Conservation (phyloP, 2,329 filamentous ascomycete species). For the Decorospora gaudefroyi region DNA sequence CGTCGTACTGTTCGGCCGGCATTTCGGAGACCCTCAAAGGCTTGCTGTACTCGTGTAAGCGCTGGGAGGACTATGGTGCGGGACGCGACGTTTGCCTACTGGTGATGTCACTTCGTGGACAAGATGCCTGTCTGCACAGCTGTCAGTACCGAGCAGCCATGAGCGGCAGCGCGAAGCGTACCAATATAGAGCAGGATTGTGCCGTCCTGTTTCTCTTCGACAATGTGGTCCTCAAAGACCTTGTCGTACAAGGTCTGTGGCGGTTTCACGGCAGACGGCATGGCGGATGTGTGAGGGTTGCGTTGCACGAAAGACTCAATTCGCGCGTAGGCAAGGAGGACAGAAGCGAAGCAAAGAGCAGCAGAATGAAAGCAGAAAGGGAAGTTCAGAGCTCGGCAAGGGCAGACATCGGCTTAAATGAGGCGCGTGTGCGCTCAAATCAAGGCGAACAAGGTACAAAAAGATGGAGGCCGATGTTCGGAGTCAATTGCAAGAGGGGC, state of each 20-base stretch:
- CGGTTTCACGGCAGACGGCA: conserved; percentile 73
- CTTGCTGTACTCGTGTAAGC: conserved; percentile 67
- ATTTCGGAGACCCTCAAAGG: conserved; percentile 93
- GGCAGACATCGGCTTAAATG: conserved; percentile 27
- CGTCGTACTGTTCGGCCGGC: conserved; percentile 84
- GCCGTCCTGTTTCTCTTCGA: conserved; percentile 93
- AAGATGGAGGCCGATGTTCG: conserved; percentile 39
- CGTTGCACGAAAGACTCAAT: conserved; percentile 27
- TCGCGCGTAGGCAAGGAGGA: conserved; percentile 1
- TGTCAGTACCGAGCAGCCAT: conserved; percentile 27
- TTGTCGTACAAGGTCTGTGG: conserved; percentile 96
- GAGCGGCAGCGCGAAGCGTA: conserved; percentile 51
- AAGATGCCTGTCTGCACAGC: conserved; percentile 76
- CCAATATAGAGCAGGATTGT: conserved; percentile 92
- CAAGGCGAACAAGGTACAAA: conserved; percentile 36
- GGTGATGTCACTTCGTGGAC: conserved; percentile 99
- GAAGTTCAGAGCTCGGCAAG: conserved; percentile 7
- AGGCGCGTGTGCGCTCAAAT: conserved; percentile 33
- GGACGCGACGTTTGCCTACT: conserved; percentile 53
- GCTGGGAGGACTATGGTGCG: not conserved
- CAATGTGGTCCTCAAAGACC: conserved; percentile 91
- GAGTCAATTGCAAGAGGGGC: conserved; percentile 27
- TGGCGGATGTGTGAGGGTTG: conserved; percentile 52
- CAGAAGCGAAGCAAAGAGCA: not conserved
- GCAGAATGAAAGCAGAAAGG: conserved; percentile 4